A percentile compares a stretch with the other conserved stretches of the same genome.
phyloP scores from a whole-genome alignment of 2,329 filamentous ascomycete genomes.

The Hypoxylon sp. region DNA sequence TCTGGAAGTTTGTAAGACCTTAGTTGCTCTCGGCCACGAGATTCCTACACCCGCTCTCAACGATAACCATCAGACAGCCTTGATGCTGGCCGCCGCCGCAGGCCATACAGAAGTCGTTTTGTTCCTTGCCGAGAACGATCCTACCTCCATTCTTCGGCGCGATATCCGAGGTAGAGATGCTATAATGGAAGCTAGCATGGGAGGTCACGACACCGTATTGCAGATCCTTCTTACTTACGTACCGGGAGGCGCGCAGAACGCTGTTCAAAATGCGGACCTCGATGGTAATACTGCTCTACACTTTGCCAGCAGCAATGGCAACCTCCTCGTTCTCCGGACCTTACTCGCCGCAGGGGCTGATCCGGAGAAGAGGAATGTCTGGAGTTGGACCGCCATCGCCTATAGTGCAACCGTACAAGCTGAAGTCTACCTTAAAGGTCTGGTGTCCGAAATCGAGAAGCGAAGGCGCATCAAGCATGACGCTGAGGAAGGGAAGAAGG shows the following conservation, averaged over 20 bases:
- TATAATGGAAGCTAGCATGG: slow-evolving; percentile 74
- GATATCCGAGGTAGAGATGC: slow-evolving; percentile 80
- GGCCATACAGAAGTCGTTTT: slow-evolving; percentile 82
- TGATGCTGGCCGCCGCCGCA: slow-evolving; percentile 81
- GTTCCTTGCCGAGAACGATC: slow-evolving; percentile 75
- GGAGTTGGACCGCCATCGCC: slow-evolving; percentile 85
- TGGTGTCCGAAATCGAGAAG: slow-evolving; percentile 80
- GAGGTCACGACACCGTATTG: slow-evolving; percentile 75
- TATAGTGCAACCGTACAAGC: slow-evolving; percentile 87
- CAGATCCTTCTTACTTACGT: slow-evolving; percentile 75
- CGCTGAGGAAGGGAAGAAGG: slow-evolving; percentile 59
- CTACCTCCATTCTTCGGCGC: slow-evolving; percentile 72
- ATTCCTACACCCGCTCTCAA: slow-evolving; percentile 80
- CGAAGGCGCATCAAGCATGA: slow-evolving; percentile 62
- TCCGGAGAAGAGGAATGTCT: slow-evolving; percentile 78
- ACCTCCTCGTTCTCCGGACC: slow-evolving; percentile 81
- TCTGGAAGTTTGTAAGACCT: slow-evolving; percentile 75
- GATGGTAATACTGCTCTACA: slow-evolving; percentile 90
- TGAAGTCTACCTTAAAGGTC: slow-evolving; percentile 84
- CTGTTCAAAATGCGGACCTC: slow-evolving; percentile 72
- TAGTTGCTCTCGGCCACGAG: slow-evolving; percentile 84
- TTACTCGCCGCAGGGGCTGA: slow-evolving; percentile 85
- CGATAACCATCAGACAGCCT: slow-evolving; percentile 82
- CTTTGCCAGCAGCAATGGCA: slow-evolving; percentile 86
- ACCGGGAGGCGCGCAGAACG: slow-evolving; percentile 66